Conservation (phyloP, 1,284 basidiomycete genomes). For the Chalciporus sp. region DNA sequence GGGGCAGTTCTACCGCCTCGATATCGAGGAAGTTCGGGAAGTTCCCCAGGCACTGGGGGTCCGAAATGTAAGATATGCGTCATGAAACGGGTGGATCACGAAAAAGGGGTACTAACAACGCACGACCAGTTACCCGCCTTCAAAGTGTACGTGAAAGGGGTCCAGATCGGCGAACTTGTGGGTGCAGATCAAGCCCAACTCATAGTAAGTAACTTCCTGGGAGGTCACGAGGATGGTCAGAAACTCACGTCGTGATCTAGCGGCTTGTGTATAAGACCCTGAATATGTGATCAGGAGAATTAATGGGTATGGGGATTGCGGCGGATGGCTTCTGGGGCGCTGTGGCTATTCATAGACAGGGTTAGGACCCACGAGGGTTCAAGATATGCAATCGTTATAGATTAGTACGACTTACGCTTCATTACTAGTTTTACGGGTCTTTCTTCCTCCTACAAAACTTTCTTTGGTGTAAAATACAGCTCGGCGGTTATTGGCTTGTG, state of each 20-base stretch:
- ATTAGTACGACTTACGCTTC: constrained; percentile 16
- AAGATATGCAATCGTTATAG: constrained; percentile 15
- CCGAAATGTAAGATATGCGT: constrained; percentile 54
- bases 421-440: constrained; percentile 6
- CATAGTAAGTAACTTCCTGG: constrained; percentile 19
- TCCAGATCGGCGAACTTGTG: constrained; percentile 60
- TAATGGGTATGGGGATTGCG: constrained; percentile 12
- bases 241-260: constrained; percentile 21
- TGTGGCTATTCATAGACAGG: constrained; percentile 24
- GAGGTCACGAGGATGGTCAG: constrained; percentile 23
- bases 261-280: constrained; percentile 33
- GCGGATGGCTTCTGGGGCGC: constrained; percentile 5
- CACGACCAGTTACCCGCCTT: constrained; percentile 73
- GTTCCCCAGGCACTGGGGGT: constrained; percentile 70
- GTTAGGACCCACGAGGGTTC: constrained; percentile 14
- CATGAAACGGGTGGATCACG: constrained; percentile 10
- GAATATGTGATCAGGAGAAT: constrained; percentile 25
- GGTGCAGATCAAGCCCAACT: constrained; percentile 54
- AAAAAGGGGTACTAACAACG: constrained; percentile 15
- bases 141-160: constrained; percentile 69
- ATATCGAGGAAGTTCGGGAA: constrained; percentile 64
- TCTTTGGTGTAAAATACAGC: constrained; percentile 3
- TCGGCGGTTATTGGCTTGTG: not conserved
- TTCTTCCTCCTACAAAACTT: constrained; percentile 13
- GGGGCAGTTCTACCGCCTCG: constrained; percentile 78